Evolutionary conservation across 2,329 filamentous ascomycete genomes (phyloP), one percentile per base, ranked within the genome.

Genomic region (Botrytis porri): DNA sequence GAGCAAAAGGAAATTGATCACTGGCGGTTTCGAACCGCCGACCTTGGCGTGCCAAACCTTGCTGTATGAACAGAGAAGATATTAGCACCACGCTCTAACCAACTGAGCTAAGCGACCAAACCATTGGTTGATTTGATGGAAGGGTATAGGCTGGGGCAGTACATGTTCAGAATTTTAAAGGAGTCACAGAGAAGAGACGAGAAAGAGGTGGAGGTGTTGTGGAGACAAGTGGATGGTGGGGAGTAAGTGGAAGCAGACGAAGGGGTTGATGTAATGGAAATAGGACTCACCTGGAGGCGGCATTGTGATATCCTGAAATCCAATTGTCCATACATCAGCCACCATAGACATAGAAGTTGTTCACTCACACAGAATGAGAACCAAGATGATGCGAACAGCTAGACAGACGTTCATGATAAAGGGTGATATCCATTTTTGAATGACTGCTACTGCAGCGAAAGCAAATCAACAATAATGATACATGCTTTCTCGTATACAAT

Each of bases 141-240:
- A 22, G 35, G 2, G 0, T 0, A 0, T 1, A 1, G 1, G 0
- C 6, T 1, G 32, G 9, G n/a, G 29, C 1, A 10, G 1, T 4
- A 1, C 0, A 51, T 29, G 10, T 9, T 18, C 25, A 54, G 4
- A 0, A n/a, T 3, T n/a, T 8, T 1, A 2, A 54, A 54, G 14
- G 16, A 29, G 18, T 1, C 8, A n/a, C 0, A 39, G 2, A 29
- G 22, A n/a, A 7, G n/a, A 54, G 16, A 10, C n/a, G 43, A 10
- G 6, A 35, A 2, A 12, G 22, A 20, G 29, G 29, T n/a, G 4
- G 35, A 22, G 14, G 4, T 25, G 32, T n/a, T 43, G 25, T n/a
- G 22, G 14, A 25, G 59, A 61, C 10, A 7, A 22, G 32, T 61
- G 14, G 18, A 3, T n/a, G 59, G 12, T 61, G 59, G 35, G 6